Evolutionary conservation across 495 filamentous ascomycete species (phyloP).

Genomic region (Penicillium bovifimosum): DNA sequence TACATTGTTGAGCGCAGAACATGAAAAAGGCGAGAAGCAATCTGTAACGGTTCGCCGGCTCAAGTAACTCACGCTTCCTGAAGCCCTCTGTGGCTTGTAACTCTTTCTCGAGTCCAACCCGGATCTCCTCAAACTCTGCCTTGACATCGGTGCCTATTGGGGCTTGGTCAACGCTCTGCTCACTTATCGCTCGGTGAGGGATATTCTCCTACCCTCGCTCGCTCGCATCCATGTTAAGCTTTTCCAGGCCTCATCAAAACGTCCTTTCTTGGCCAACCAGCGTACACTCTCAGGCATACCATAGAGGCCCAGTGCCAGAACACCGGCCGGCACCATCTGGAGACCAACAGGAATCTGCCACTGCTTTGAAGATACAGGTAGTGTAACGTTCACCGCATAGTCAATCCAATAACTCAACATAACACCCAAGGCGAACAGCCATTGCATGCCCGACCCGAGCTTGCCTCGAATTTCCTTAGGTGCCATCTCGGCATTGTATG

Average conservation of each 20-base stretch:
- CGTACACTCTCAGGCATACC: slow-evolving; percentile 45
- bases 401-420: slow-evolving; percentile 50
- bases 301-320: slow-evolving; percentile 42
- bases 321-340: slow-evolving; percentile 42
- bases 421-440: slow-evolving; percentile 45
- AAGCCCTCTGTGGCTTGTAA: slow-evolving; percentile 38
- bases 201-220: slow-evolving; percentile 25
- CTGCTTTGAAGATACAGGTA: slow-evolving; percentile 32
- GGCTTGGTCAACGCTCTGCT: neutral
- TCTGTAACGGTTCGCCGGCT: slow-evolving; percentile 41
- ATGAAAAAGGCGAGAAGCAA: slow-evolving; percentile 36
- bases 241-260: slow-evolving; percentile 45
- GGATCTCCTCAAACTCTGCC: slow-evolving; percentile 43
- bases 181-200: neutral
- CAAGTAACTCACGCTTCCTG: slow-evolving; percentile 38
- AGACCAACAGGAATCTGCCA: slow-evolving; percentile 53
- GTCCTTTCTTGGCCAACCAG: slow-evolving; percentile 47
- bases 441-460: slow-evolving; percentile 42
- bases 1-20: slow-evolving; percentile 36
- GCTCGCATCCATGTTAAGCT: slow-evolving; percentile 46
- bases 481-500: slow-evolving; percentile 50
- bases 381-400: slow-evolving; percentile 40
- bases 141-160: slow-evolving; percentile 25
- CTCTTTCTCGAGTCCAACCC: slow-evolving; percentile 39
- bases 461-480: slow-evolving; percentile 51